Conservation (phyloP, 1,284 basidiomycete genomes). For the Ustilago trichophora region DNA sequence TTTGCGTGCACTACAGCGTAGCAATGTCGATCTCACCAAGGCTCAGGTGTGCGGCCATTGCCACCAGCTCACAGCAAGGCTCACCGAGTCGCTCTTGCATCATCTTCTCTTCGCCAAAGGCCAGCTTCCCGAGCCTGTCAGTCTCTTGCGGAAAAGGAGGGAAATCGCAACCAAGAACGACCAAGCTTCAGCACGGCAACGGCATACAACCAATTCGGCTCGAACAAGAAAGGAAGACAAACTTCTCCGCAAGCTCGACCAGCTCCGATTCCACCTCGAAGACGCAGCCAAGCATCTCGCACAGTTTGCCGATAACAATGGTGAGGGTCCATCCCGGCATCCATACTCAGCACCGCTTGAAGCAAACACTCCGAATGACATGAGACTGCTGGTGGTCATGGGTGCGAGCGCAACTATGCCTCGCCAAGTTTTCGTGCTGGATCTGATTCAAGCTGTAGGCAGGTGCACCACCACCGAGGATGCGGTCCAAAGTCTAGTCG, state of each 20-base stretch:
- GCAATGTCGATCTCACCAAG: slow-evolving; percentile 20
- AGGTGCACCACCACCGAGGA: neutral
- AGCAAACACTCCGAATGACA: neutral
- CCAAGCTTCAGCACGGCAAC: neutral
- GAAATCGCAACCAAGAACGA: neutral
- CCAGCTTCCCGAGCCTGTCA: slow-evolving; percentile 47
- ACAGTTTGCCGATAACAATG: slow-evolving; percentile 10
- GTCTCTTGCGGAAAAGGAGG: slow-evolving; percentile 13
- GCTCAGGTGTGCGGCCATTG: slow-evolving; percentile 35
- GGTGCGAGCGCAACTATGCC: slow-evolving; percentile 36
- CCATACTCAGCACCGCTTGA: neutral
- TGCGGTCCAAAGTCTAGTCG: neutral
- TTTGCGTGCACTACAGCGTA: slow-evolving; percentile 1
- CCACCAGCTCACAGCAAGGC: slow-evolving; percentile 27
- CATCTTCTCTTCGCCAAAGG: slow-evolving; percentile 47
- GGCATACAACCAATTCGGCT: slow-evolving; percentile 5
- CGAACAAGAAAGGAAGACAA: slow-evolving; percentile 11
- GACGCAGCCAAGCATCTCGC: slow-evolving; percentile 13
- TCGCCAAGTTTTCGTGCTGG: slow-evolving; percentile 26
- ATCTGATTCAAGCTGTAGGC: slow-evolving; percentile 21
- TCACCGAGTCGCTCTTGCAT: slow-evolving; percentile 36
- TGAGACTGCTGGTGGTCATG: slow-evolving; percentile 31
- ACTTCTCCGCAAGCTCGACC: slow-evolving; percentile 24
- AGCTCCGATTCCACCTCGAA: slow-evolving; percentile 16
- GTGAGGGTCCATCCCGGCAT: slow-evolving; percentile 20